phyloP scores from a whole-genome alignment of 2,329 filamentous ascomycete species.

The Curvularia spicifera region DNA sequence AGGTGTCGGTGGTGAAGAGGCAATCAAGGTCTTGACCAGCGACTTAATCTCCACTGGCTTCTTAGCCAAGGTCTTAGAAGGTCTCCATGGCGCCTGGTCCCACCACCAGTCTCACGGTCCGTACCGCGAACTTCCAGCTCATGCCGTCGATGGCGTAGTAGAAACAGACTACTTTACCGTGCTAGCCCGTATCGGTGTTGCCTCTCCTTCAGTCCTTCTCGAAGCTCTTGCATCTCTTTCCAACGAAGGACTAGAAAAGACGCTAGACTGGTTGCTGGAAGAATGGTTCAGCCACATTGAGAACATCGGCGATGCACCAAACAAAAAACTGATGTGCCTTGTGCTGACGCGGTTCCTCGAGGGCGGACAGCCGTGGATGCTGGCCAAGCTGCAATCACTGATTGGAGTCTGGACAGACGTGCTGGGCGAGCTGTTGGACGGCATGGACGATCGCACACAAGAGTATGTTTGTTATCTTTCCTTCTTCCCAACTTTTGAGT shows the following conservation, averaged over 20 bases:
- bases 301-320: constrained; percentile 68
- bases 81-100: constrained; percentile 49
- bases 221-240: constrained; percentile 55
- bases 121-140: constrained; percentile 64
- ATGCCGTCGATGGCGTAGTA: constrained; percentile 74
- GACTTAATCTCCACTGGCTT: constrained; percentile 66
- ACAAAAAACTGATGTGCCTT: constrained; percentile 74
- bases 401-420: constrained; percentile 78
- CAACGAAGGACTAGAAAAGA: constrained; percentile 37
- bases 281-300: constrained; percentile 73
- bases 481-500: neutral
- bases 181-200: constrained; percentile 77
- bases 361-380: constrained; percentile 63
- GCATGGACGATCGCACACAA: constrained; percentile 55
- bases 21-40: constrained; percentile 57
- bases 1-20: constrained; percentile 58
- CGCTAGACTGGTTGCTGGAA: constrained; percentile 58
- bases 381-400: constrained; percentile 72
- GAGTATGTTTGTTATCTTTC: constrained; percentile 37
- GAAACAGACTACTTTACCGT: constrained; percentile 87
- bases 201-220: constrained; percentile 72
- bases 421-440: constrained; percentile 69
- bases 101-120: constrained; percentile 84
- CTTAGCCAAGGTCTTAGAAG: constrained; percentile 60
- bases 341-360: constrained; percentile 75